These are phyloP conservation scores for Talaromyces sp. DNA, from an alignment of 2,329 filamentous ascomycete species.

Conservation along the genomic window DNA sequence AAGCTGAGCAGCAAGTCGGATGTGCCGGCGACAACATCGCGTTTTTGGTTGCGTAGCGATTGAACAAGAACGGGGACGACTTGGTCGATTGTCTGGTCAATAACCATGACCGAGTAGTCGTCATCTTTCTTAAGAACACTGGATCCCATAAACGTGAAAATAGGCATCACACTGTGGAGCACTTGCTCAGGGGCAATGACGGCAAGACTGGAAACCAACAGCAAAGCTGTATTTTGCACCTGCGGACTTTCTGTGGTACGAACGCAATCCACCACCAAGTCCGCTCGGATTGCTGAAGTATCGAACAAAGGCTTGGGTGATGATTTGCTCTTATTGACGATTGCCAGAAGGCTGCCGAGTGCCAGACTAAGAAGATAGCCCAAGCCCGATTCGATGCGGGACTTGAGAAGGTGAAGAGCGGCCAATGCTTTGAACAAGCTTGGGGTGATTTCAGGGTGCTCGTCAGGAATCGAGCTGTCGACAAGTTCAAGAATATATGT, in stretches of 20 bases:
- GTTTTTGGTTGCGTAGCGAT: slow-evolving; percentile 72
- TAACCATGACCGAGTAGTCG: slow-evolving; percentile 93
- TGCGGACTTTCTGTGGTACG: slow-evolving; percentile 87
- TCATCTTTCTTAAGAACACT: slow-evolving; percentile 89
- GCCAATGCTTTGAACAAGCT: slow-evolving; percentile 79
- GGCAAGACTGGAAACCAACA: slow-evolving; percentile 81
- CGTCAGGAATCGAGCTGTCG: slow-evolving; percentile 69
- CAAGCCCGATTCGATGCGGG: slow-evolving; percentile 75
- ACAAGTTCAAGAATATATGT: slow-evolving; percentile 86
- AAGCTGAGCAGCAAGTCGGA: slow-evolving; percentile 93
- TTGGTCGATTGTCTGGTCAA: slow-evolving; percentile 87
- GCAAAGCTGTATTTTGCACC: slow-evolving; percentile 84
- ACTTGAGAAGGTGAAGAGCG: slow-evolving; percentile 78
- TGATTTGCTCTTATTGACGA: slow-evolving; percentile 68
- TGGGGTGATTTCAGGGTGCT: slow-evolving; percentile 69
- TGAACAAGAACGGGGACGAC: slow-evolving; percentile 88
- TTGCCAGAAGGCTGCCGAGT: slow-evolving; percentile 73
- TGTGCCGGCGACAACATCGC: slow-evolving; percentile 72
- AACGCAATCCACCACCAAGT: slow-evolving; percentile 89
- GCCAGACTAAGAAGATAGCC: slow-evolving; percentile 86
- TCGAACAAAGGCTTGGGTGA: slow-evolving; percentile 55
- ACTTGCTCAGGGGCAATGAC: slow-evolving; percentile 85
- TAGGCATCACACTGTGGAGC: slow-evolving; percentile 95
- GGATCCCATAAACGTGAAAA: slow-evolving; percentile 96
- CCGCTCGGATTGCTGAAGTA: slow-evolving; percentile 73